Conservation (phyloP, 805 yeast species). For the Zygosaccharomyces lentus region DNA sequence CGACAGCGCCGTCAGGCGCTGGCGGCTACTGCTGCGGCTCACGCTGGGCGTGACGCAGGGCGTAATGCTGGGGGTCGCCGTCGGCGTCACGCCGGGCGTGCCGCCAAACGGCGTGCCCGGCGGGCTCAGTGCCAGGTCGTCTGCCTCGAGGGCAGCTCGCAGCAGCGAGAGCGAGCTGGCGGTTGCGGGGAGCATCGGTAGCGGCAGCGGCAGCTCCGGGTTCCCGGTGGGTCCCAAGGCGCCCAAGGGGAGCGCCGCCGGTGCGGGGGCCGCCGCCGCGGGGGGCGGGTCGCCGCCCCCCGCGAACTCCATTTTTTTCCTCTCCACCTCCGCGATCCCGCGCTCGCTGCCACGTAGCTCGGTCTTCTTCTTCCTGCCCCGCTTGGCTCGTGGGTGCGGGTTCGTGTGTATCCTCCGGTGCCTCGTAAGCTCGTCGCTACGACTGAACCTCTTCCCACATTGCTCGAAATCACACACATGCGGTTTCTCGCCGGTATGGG, state of each 20-base stretch:
- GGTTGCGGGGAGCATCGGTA: constrained; percentile 10
- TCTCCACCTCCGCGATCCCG: not conserved
- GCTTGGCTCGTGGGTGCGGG: constrained; percentile 62
- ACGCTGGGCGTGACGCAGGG: constrained; percentile 1
- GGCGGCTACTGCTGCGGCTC: constrained; percentile 18
- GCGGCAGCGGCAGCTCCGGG: constrained; percentile 3
- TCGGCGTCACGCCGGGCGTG: not conserved
- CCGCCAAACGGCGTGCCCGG: constrained; percentile 1
- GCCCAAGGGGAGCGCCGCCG: too few species aligned
- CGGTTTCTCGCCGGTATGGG: constrained; percentile 81
- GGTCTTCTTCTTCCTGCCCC: constrained; percentile 39
- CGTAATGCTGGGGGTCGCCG: not conserved
- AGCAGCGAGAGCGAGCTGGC: constrained; percentile 4
- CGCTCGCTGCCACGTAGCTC: not conserved
- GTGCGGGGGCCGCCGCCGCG: constrained; percentile 6
- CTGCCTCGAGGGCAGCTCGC: not conserved
- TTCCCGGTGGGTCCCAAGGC: not conserved
- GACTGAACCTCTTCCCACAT: constrained; percentile 60
- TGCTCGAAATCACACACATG: constrained; percentile 72
- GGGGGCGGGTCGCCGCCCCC: constrained; percentile 8
- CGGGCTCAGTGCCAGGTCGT: constrained; percentile 3
- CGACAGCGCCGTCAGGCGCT: constrained; percentile 38
- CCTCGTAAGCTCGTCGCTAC: constrained; percentile 72
- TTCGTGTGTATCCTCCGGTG: constrained; percentile 70
- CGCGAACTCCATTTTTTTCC: not conserved